phyloP scores from a whole-genome alignment of 768 basidiomycete genomes.

The Leccinum rimulosum region DNA sequence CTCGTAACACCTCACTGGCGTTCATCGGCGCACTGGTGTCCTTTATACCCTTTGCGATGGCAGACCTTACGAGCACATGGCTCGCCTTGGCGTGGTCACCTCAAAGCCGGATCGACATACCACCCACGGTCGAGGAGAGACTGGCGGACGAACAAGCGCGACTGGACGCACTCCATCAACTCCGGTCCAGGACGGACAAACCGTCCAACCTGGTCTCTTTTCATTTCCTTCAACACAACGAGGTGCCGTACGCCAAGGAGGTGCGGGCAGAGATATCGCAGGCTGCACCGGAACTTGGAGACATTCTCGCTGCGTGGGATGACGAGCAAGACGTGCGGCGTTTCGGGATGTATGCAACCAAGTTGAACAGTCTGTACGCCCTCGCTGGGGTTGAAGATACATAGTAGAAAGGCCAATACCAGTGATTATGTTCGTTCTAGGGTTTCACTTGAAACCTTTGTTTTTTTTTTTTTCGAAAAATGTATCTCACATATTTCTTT shows the following conservation, averaged over 20 bases:
- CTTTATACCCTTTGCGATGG: constrained; percentile 48
- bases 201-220: constrained; percentile 28
- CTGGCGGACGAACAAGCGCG: constrained; percentile 39
- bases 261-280: constrained; percentile 14
- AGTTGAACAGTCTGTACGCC: constrained; percentile 27
- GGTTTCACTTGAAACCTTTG: neutral
- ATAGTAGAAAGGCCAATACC: neutral
- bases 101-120: constrained; percentile 29
- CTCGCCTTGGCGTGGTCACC: constrained; percentile 41
- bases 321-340: constrained; percentile 26
- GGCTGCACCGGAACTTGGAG: constrained; percentile 15
- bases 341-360: constrained; percentile 27
- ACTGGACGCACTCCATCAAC: constrained; percentile 24
- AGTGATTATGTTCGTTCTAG: neutral
- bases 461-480: neutral
- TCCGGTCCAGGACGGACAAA: constrained; percentile 20
- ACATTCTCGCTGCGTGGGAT: constrained; percentile 25
- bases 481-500: neutral
- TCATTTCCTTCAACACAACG: constrained; percentile 21
- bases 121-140: constrained; percentile 31
- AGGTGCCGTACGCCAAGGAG: constrained; percentile 23
- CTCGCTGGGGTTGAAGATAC: constrained; percentile 6
- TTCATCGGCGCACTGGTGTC: constrained; percentile 44
- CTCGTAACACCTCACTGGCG: constrained; percentile 44
- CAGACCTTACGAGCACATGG: constrained; percentile 50